Conservation (phyloP, 2,329 filamentous ascomycete genomes). For the Juglanconis juglandina region DNA sequence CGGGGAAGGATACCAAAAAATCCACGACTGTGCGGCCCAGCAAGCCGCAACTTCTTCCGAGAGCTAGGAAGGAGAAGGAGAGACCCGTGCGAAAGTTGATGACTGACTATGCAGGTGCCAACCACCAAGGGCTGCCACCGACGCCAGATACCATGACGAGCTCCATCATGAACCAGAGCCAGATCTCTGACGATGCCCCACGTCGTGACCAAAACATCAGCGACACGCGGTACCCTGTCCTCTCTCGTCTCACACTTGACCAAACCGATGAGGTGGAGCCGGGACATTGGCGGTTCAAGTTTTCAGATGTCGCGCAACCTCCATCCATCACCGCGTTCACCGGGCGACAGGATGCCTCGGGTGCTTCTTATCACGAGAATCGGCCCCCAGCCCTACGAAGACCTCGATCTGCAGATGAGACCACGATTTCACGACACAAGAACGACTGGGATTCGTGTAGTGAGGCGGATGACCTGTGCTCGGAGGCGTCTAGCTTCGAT, state of each 20-base stretch:
- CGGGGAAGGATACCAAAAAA: not conserved
- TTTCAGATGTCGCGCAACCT: constrained; percentile 22
- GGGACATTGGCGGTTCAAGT: constrained; percentile 12
- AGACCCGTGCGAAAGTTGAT: constrained; percentile 45
- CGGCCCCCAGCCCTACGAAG: constrained; percentile 33
- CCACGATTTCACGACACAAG: constrained; percentile 37
- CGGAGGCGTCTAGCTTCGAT: constrained; percentile 49
- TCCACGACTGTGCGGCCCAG: constrained; percentile 1
- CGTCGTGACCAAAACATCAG: constrained; percentile 29
- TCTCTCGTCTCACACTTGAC: not conserved
- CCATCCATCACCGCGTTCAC: constrained; percentile 32
- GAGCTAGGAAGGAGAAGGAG: constrained; percentile 38
- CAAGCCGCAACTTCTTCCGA: constrained; percentile 3
- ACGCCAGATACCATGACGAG: constrained; percentile 60
- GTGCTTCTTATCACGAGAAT: constrained; percentile 27
- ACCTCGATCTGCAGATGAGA: constrained; percentile 46
- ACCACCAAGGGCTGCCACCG: constrained; percentile 48
- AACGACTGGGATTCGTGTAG: constrained; percentile 45
- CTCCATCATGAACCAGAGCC: constrained; percentile 48
- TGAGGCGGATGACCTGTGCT: constrained; percentile 41
- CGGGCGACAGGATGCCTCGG: constrained; percentile 26
- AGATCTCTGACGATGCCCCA: constrained; percentile 49
- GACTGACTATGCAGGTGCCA: constrained; percentile 41
- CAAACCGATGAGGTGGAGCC: constrained; percentile 2
- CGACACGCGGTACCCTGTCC: constrained; percentile 28